Conservation (phyloP, 176 grass and related monocot species). For the Oryza meyeriana region DNA sequence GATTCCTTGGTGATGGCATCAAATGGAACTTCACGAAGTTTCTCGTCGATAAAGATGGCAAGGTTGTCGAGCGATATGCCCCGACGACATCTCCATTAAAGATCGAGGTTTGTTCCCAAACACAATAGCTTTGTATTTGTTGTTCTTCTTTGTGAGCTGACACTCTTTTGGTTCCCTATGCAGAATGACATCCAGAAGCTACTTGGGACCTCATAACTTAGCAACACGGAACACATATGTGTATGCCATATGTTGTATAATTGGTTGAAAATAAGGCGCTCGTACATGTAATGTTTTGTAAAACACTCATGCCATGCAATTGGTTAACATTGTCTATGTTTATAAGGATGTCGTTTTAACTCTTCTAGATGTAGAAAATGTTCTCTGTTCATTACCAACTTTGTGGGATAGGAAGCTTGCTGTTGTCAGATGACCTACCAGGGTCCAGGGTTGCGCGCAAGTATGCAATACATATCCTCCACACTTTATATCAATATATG, state of each 20-base stretch:
- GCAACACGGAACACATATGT: neutral
- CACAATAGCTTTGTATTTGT: neutral
- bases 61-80: slow-evolving; percentile 47
- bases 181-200: slow-evolving; percentile 42
- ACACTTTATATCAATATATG: no score
- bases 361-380: neutral
- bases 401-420: neutral
- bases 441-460: no score
- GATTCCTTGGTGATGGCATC: slow-evolving; percentile 53
- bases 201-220: slow-evolving; percentile 8
- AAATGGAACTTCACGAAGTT: slow-evolving; percentile 81
- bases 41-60: slow-evolving; percentile 53
- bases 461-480: no score
- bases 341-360: neutral
- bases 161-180: neutral
- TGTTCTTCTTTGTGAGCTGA: neutral
- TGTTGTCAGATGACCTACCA: neutral
- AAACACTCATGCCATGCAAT: neutral
- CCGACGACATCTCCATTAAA: slow-evolving; percentile 48
- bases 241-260: neutral
- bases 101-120: slow-evolving; percentile 37
- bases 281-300: no score
- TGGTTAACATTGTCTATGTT: neutral
- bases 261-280: neutral
- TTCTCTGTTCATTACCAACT: neutral